These are phyloP conservation scores for Aspergillus wentii DNA, from an alignment of 495 filamentous ascomycete species.

Conservation along the genomic window DNA sequence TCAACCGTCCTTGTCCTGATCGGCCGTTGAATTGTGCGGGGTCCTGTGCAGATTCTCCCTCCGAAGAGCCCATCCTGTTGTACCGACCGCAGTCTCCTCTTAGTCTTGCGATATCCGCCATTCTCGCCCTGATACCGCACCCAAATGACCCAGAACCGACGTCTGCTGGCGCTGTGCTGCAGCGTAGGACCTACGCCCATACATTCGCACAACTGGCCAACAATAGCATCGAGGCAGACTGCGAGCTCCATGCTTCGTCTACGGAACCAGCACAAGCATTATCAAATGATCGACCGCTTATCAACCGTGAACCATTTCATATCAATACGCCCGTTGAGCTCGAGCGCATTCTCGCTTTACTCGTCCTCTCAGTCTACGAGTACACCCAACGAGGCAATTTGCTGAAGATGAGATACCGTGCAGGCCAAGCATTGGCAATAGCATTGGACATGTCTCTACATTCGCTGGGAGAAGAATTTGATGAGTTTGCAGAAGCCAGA, in stretches of 20 bases:
- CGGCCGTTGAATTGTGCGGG: slow-evolving; percentile 38
- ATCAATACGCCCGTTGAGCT: slow-evolving; percentile 45
- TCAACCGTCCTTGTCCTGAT: slow-evolving; percentile 35
- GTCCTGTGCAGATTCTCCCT: slow-evolving; percentile 36
- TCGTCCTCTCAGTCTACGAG: slow-evolving; percentile 55
- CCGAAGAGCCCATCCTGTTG: slow-evolving; percentile 31
- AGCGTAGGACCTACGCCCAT: slow-evolving; percentile 50
- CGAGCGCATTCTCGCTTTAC: slow-evolving; percentile 50
- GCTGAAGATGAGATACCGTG: slow-evolving; percentile 56
- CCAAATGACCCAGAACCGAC: slow-evolving; percentile 44
- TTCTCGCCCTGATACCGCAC: slow-evolving; percentile 51
- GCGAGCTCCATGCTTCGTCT: slow-evolving; percentile 50
- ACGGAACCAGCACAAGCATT: slow-evolving; percentile 49
- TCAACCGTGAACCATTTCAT: slow-evolving; percentile 47
- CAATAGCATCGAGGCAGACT: slow-evolving; percentile 50
- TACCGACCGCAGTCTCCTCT: slow-evolving; percentile 49
- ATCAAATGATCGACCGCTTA: slow-evolving; percentile 34
- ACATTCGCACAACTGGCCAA: slow-evolving; percentile 49
- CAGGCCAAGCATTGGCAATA: slow-evolving; percentile 50
- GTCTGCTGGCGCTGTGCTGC: slow-evolving; percentile 36
- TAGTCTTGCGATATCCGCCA: slow-evolving; percentile 50
- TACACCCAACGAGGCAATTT: slow-evolving; percentile 58
- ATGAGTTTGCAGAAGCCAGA: slow-evolving; percentile 49
- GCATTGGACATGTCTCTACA: slow-evolving; percentile 51
- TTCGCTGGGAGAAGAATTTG: slow-evolving; percentile 34